Percentiles rank a stretch among this genome's conserved stretches.
Conservation (phyloP, 305 asterid genomes). For the Petunia hybrid region DNA sequence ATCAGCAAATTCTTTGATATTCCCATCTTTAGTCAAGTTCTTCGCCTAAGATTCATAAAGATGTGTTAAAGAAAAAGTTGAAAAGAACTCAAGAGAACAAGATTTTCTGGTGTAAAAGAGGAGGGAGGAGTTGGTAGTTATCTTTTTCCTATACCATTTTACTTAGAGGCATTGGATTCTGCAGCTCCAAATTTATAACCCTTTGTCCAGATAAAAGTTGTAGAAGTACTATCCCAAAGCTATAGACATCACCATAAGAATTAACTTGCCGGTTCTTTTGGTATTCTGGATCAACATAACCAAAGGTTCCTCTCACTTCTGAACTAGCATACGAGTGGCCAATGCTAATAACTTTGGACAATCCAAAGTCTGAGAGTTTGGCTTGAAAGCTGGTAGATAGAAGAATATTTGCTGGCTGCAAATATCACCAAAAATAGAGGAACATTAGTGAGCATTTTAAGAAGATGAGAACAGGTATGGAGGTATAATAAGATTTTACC, state of each 20-base stretch:
- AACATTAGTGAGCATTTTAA: background rate
- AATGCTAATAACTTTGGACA: constrained; percentile 70
- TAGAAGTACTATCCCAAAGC: constrained; percentile 82
- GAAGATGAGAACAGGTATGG: background rate
- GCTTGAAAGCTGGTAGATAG: constrained; percentile 61
- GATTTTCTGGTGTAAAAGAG: background rate
- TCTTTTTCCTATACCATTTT: constrained; percentile 55
- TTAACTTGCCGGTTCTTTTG: constrained; percentile 76
- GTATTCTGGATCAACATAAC: constrained; percentile 92
- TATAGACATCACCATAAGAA: constrained; percentile 81
- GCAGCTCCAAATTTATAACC: constrained; percentile 64
- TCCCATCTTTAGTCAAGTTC: constrained; percentile 59
- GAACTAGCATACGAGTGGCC: constrained; percentile 83
- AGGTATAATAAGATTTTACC: constrained; percentile 41
- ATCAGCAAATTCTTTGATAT: constrained; percentile 69
- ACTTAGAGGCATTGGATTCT: constrained; percentile 67
- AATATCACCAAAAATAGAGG: background rate
- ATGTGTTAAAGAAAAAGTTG: background rate
- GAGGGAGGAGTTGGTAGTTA: background rate
- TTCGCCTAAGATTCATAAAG: constrained; percentile 58
- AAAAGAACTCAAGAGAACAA: background rate
- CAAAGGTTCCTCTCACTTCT: constrained; percentile 90
- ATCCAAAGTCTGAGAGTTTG: constrained; percentile 77
- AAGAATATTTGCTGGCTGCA: constrained; percentile 89
- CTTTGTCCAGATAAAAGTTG: constrained; percentile 86